phyloP scores from a whole-genome alignment of 2,329 filamentous ascomycete genomes.

The Biscogniauxia sp. region DNA sequence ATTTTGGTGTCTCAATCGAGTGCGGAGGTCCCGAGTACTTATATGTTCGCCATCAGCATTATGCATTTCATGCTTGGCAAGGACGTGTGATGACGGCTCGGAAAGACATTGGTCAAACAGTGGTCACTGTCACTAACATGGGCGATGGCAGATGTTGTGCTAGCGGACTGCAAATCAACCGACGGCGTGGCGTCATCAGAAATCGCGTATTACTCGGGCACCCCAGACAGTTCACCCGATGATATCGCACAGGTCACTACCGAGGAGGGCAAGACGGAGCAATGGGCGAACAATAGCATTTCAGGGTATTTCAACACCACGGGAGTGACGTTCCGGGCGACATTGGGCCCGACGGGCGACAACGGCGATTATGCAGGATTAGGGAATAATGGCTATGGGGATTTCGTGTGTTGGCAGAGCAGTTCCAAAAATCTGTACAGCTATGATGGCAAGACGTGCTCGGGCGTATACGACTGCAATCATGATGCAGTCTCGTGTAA shows the following conservation, averaged over 20 bases:
- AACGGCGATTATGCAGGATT: conserved; percentile 32
- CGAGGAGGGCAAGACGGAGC: background rate
- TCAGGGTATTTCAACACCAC: conserved; percentile 30
- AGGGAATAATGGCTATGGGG: conserved; percentile 31
- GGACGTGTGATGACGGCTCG: background rate
- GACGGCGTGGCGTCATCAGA: background rate
- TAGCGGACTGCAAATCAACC: background rate
- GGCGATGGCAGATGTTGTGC: background rate
- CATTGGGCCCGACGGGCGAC: conserved; percentile 26
- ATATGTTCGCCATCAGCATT: background rate
- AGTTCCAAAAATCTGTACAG: conserved; percentile 26
- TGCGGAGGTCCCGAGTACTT: background rate
- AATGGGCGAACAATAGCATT: conserved; percentile 16
- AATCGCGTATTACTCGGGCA: background rate
- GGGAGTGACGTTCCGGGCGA: conserved; percentile 28
- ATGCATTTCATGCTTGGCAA: background rate
- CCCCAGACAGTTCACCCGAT: background rate
- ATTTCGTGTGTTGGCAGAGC: conserved; percentile 32
- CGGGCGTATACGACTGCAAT: conserved; percentile 32
- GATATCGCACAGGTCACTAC: background rate
- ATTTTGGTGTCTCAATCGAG: background rate
- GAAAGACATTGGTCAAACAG: background rate
- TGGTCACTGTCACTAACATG: background rate
- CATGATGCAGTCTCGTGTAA: conserved; percentile 17
- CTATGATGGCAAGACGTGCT: conserved; percentile 26